phyloP scores from a whole-genome alignment of 202 grass and related monocot species.

The Hordeum pubiflorum region DNA sequence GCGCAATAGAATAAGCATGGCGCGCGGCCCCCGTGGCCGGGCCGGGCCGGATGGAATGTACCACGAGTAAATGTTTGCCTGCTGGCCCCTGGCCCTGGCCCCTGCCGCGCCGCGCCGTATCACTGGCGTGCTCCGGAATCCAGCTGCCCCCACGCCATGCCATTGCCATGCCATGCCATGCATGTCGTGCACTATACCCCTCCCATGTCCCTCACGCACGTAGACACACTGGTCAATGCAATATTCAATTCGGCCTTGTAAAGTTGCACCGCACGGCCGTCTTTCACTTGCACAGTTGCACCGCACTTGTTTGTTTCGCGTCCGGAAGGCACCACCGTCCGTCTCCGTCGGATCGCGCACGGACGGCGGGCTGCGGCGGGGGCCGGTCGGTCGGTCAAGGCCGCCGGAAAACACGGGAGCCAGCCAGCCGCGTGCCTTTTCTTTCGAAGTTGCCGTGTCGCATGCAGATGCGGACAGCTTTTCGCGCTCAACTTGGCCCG shows the following conservation, averaged over 20 bases:
- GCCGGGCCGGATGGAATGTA: conserved; percentile 26
- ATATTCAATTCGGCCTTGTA: not conserved
- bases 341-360: conserved; percentile 10
- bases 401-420: conserved; percentile 41
- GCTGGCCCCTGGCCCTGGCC: not conserved
- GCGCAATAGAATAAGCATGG: conserved; percentile 37
- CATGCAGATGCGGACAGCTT: conserved; percentile 19
- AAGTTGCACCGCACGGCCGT: not conserved
- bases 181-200: no score
- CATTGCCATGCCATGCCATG: not conserved
- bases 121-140: conserved; percentile 47
- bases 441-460: conserved; percentile 5
- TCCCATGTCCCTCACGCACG: no score
- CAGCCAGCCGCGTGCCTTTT: not conserved
- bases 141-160: conserved; percentile 10
- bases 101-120: not conserved
- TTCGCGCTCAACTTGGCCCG: not conserved
- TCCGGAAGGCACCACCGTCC: not conserved
- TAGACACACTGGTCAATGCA: conserved; percentile 3
- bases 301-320: not conserved
- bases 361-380: not conserved
- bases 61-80: conserved; percentile 24
- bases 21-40: not conserved
- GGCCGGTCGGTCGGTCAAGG: conserved; percentile 17
- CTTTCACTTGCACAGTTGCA: not conserved